Evolutionary conservation across 768 basidiomycete species (phyloP), one percentile per base, ranked within the genome.

Genomic region (Fomitopsis pulvina): DNA sequence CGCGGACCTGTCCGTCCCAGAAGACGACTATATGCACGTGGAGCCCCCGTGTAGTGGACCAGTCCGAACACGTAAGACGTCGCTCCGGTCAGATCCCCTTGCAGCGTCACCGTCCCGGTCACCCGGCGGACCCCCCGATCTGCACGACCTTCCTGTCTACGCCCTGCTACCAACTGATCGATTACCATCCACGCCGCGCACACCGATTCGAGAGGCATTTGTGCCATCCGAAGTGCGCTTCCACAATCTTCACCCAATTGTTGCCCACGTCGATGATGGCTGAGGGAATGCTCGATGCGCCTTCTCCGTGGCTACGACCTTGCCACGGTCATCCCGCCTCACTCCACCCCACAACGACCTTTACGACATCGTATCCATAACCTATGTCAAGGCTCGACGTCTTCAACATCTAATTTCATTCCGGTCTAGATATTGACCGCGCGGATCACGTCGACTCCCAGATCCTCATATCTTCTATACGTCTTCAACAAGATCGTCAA

Each of bases 1-100:
- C 52, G 82, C 83, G 48, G 83, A 85, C 66, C 75, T 85, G 39
- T 84, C 83, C 1, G 77, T 81, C 53, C 58, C 83, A 58, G 40
- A 62, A 41, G 51, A 59, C 12, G 64, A 63, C 49, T 56, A 61
- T 47, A 51, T 56, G 34, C 45, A 45, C 25, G 2, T 56, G 47
- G 24, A 30, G 37, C 27, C 62, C 52, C 48, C 68, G 9, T 67
- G 65, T 20, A 61, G 69, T 10, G 82, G 80, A 4, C 83, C 83
- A 7, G 72, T 85, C 28, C 79, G 83, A 28, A 75, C 77, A 53
- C 71, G 76, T 52, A 83, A 78, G 71, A 61, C 71, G 2, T 78
- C 77, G 1, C 57, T 75, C 45, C 76, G 79, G 55, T 71, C 73
- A 30, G 73, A 66, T 59, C 79, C 79, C 28, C 61, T 79, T 26